Base-by-base conservation (phyloP, 1,284 basidiomycete species). In the Apiotrichum porosum region DNA sequence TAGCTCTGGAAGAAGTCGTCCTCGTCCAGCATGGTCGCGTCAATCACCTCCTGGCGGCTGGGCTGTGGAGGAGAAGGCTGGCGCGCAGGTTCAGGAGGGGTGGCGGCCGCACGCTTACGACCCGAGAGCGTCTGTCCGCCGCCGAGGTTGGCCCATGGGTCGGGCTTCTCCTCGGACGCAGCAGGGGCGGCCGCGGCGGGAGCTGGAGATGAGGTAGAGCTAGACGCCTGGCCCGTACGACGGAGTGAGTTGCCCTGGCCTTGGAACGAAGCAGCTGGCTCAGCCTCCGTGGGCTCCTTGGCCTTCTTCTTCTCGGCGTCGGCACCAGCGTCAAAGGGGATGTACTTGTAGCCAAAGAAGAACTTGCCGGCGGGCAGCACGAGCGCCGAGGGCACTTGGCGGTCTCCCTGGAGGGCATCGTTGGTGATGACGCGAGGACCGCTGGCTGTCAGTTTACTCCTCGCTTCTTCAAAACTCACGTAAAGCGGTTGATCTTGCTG, bases 291-390 rank as follows among this genome's bases (percentile, higher is more conserved):
- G 12, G 36, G 51, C 33, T 57, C 62, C 30, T 57, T 57, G 32
- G 44, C 44, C 26, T 77, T 63, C 21, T 75, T 63, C 13, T 62
- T 61, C 49, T 70, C 68, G 9, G 60, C 53, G 8, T 54, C 64
- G 47, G 68, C 69, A 31, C 57, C 52, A 4, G 83, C 81, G 14
- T 78, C 80, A 65, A 87, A 90, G 0, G 84, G 76, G 3, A 82
- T 74, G 40, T 87, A 80, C 47, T 85, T 84, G 76, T 85, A 97
- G 9, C 92, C 92, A 65, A 97, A 95, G 78, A 97, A 95, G 21
- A 95, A 77, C 61, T 93, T 87, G 18, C 95, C 95, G 56, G 87
- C 86, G 0, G 94, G 92, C 24, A 99, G 77, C 58, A 88, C 86
- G 39, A 99, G 78, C 1, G 90, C 84, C 0, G 90, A 91, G 1